Evolutionary conservation across 805 yeast species (phyloP), one percentile per base, ranked within the genome.

Genomic region (Candida odintsovae): DNA sequence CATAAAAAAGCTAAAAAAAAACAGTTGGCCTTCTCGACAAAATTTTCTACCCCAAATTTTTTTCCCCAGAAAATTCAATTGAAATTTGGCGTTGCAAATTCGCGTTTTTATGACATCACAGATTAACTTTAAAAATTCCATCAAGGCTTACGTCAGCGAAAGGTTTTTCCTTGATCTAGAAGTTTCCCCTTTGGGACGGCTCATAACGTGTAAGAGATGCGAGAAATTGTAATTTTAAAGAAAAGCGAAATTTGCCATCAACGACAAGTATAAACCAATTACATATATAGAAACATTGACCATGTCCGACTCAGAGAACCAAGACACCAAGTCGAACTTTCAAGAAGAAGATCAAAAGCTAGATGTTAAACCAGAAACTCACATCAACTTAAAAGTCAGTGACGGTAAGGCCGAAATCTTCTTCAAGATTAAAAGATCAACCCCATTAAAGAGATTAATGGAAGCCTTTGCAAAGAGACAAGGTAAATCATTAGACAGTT

Each of bases 401-500:
- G 99, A 94, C 67, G 95, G 96, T 41, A 76, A 84, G 45, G 85
- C 95, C 19, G 99, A 94, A 67, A 90, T 94, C 52, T 90, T 86
- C 67, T 94, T 94, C 82, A 90, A 92, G 68, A 92, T 94, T 68
- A 90, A 90, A 72, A 79, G 87, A 69, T 76, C 90, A 37, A 94
- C 99, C 6, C 96, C 92, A 41, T 77, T 94, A 74, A 86, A 80
- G 67, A 86, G 96, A 71, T 81, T 94, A 60, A 92, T 94, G 90
- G 98, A 92, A 62, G 96, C 97, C 12, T 94, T 92, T 67, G 95
- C 98, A 66, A 90, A 90, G 71, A 86, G 99, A 74, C 96, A 92
- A 63, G 98, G 98, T 39, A 92, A 92, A 66, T 81, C 85, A 53
- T 70, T 85, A 62, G 80, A 78, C 56, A 80, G 92, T 43, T 72